These are phyloP conservation scores for Scortechinia acanthostroma DNA, from an alignment of 2,329 filamentous ascomycete genomes.

Conservation along the genomic window DNA sequence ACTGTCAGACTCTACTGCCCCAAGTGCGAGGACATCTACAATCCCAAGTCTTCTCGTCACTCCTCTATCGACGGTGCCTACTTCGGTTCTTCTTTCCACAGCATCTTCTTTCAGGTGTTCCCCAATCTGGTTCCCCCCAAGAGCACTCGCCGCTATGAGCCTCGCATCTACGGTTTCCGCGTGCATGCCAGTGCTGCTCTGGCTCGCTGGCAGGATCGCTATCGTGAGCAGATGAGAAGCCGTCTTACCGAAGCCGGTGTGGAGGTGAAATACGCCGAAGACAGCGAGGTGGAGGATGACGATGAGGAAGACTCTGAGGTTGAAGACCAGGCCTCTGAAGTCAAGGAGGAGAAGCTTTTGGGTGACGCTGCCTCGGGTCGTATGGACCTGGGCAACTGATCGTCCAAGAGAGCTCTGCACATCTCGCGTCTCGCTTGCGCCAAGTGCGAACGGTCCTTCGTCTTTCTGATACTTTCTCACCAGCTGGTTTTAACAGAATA, in stretches of 20 bases:
- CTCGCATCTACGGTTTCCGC: conserved; percentile 88
- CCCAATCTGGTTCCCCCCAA: conserved; percentile 82
- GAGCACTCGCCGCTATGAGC: conserved; percentile 77
- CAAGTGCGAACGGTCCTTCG: not conserved
- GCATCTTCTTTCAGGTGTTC: conserved; percentile 98
- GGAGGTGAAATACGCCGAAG: conserved; percentile 74
- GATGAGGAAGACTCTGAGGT: conserved; percentile 62
- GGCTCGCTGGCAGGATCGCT: conserved; percentile 80
- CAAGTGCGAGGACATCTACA: conserved; percentile 96
- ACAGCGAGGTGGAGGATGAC: conserved; percentile 47
- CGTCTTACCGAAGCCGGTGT: conserved; percentile 66
- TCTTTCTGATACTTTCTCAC: not conserved
- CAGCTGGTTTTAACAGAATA: not conserved
- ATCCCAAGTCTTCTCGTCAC: conserved; percentile 94
- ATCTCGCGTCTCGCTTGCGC: not conserved
- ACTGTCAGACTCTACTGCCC: conserved; percentile 96
- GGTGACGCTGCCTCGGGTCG: not conserved
- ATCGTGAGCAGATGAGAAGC: conserved; percentile 75
- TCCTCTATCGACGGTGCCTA: conserved; percentile 94
- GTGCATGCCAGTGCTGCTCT: conserved; percentile 85
- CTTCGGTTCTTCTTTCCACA: conserved; percentile 96
- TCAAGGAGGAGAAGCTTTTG: not conserved
- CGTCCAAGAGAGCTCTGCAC: too few species aligned
- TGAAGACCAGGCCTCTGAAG: conserved; percentile 16
- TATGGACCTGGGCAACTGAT: conserved; percentile 1